Percentiles rank a stretch among this genome's conserved stretches.
Evolutionary conservation across 2,329 filamentous ascomycete genomes (phyloP).

Genomic region (Pseudopithomyces maydicus): DNA sequence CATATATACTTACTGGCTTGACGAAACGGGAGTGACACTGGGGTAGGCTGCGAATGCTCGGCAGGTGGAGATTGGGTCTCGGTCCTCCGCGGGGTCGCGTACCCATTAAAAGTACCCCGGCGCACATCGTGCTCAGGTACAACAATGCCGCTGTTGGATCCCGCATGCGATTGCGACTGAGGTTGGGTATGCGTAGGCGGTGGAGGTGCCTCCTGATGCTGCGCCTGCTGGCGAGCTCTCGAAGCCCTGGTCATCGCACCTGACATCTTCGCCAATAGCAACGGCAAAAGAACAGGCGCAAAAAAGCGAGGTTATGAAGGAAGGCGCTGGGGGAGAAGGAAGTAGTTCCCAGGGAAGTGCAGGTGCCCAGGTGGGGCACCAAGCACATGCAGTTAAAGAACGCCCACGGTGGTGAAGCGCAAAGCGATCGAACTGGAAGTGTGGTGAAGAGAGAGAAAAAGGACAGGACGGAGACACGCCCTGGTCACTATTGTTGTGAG

Average conservation of each 20-base stretch:
- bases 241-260: slow-evolving; percentile 6
- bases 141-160: slow-evolving; percentile 5
- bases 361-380: background rate
- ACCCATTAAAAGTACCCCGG: background rate
- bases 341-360: background rate
- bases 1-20: slow-evolving; percentile 11
- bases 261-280: slow-evolving; percentile 8
- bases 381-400: background rate
- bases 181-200: slow-evolving; percentile 1
- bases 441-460: background rate
- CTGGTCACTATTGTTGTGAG: too few species aligned
- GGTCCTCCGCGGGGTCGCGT: background rate
- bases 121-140: background rate
- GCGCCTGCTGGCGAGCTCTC: background rate
- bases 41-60: slow-evolving; percentile 13
- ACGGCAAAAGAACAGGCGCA: background rate
- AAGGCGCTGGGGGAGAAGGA: background rate
- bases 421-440: background rate
- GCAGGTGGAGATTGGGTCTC: slow-evolving; percentile 7
- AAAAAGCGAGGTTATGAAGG: background rate
- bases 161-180: background rate
- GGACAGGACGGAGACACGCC: background rate
- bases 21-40: slow-evolving; percentile 8
- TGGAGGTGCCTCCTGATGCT: background rate
- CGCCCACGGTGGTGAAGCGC: background rate